Conservation (phyloP, 495 filamentous ascomycete genomes). For the Hypomontagnella submonticulosa region DNA sequence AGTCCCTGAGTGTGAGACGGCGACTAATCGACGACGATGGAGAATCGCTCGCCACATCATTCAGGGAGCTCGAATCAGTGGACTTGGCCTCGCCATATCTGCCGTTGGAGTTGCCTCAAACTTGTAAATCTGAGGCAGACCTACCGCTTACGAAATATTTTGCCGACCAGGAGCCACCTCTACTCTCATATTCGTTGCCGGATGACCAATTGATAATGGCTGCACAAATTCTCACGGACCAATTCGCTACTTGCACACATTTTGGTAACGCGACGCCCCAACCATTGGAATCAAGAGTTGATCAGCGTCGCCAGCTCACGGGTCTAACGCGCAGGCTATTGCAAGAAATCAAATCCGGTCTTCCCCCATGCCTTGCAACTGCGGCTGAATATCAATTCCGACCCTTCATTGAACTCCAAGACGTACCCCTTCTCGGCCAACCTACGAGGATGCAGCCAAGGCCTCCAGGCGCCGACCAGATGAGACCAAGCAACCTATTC, state of each 20-base stretch:
- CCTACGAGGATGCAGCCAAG: slow-evolving; percentile 59
- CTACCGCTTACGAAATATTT: slow-evolving; percentile 61
- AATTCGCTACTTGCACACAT: slow-evolving; percentile 61
- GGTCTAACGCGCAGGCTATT: slow-evolving; percentile 54
- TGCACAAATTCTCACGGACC: slow-evolving; percentile 71
- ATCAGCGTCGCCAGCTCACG: slow-evolving; percentile 51
- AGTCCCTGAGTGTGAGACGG: slow-evolving; percentile 51
- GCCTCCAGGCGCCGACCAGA: slow-evolving; percentile 51
- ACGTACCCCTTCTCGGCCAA: slow-evolving; percentile 59
- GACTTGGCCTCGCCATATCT: slow-evolving; percentile 53
- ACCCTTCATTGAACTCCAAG: slow-evolving; percentile 62
- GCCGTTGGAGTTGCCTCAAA: slow-evolving; percentile 53
- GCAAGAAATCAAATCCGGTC: slow-evolving; percentile 50
- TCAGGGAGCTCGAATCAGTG: slow-evolving; percentile 55
- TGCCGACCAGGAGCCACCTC: slow-evolving; percentile 59
- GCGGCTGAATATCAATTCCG: slow-evolving; percentile 56
- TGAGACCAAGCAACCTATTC: slow-evolving; percentile 57
- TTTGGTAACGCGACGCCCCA: slow-evolving; percentile 27
- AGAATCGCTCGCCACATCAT: slow-evolving; percentile 59
- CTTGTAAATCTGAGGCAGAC: slow-evolving; percentile 55
- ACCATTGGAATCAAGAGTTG: slow-evolving; percentile 36
- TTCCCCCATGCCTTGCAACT: slow-evolving; percentile 53
- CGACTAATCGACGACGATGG: slow-evolving; percentile 57
- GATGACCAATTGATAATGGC: slow-evolving; percentile 66
- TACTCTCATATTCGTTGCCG: slow-evolving; percentile 52